Conservation (phyloP, 495 filamentous ascomycete species). For the Lasiosphaeria hispida region DNA sequence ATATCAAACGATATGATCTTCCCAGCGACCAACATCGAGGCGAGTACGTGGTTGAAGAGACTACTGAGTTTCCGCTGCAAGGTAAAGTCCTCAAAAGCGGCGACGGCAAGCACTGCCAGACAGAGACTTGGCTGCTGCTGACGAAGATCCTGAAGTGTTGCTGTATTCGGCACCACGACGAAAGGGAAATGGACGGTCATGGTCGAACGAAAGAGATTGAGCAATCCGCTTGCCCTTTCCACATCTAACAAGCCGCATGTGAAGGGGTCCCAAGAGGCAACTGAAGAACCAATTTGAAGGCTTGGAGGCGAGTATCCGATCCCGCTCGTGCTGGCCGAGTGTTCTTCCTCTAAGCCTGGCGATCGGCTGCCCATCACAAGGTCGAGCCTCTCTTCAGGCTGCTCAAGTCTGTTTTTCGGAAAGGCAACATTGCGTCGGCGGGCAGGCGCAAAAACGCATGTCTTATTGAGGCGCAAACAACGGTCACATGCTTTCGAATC, state of each 20-base stretch:
- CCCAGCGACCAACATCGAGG: background rate
- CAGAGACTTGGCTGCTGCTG: background rate
- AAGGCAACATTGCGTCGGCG: background rate
- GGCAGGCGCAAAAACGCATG: background rate
- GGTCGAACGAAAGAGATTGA: background rate
- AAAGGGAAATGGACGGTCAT: background rate
- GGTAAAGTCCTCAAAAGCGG: background rate
- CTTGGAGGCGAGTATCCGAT: background rate
- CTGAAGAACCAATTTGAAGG: too few species aligned
- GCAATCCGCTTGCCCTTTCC: background rate
- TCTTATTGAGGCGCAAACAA: background rate
- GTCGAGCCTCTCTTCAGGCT: too few species aligned
- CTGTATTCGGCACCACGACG: background rate
- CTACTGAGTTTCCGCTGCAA: background rate
- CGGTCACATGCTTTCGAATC: background rate
- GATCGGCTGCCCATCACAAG: too few species aligned
- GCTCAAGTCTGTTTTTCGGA: too few species aligned
- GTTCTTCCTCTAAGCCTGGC: background rate
- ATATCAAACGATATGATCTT: background rate
- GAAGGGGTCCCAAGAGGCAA: background rate
- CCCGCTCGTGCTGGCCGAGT: background rate
- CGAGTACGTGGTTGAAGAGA: background rate
- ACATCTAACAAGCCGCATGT: background rate
- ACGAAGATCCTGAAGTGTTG: background rate
- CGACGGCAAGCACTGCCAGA: background rate